These are phyloP conservation scores for Colletotrichum coccodes DNA, from an alignment of 2,329 filamentous ascomycete genomes.

Conservation along the genomic window DNA sequence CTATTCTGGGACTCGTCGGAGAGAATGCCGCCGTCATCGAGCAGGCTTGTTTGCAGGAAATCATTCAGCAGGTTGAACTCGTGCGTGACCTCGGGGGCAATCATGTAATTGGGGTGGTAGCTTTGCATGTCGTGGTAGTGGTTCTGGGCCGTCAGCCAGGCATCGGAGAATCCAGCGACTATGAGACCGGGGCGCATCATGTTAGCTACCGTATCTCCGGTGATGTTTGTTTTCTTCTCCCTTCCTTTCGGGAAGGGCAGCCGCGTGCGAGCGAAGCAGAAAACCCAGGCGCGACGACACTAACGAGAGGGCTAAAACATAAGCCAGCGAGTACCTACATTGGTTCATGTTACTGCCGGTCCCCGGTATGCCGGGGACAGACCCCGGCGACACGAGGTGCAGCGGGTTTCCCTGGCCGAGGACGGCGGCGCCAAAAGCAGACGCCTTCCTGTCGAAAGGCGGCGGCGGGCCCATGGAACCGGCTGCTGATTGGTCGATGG, in stretches of 20 bases:
- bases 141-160: constrained; percentile 82
- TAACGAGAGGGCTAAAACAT: constrained; percentile 21
- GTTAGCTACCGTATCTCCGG: constrained; percentile 6
- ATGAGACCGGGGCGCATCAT: constrained; percentile 30
- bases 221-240: background rate
- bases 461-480: constrained; percentile 66
- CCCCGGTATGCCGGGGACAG: constrained; percentile 70
- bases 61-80: constrained; percentile 98
- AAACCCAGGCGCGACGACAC: constrained; percentile 8
- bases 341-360: constrained; percentile 72
- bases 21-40: constrained; percentile 82
- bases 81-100: constrained; percentile 89
- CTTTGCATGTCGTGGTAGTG: constrained; percentile 95
- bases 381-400: constrained; percentile 77
- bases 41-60: constrained; percentile 89
- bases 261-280: constrained; percentile 20
- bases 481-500: constrained; percentile 61
- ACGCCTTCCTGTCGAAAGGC: constrained; percentile 47
- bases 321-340: constrained; percentile 67
- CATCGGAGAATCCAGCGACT: constrained; percentile 85
- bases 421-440: constrained; percentile 36
- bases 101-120: constrained; percentile 95
- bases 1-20: constrained; percentile 72
- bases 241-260: constrained; percentile 22
- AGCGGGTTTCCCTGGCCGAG: constrained; percentile 64